Base-by-base conservation (phyloP, 2,329 filamentous ascomycete genomes). In the Monosporascus sp. region DNA sequence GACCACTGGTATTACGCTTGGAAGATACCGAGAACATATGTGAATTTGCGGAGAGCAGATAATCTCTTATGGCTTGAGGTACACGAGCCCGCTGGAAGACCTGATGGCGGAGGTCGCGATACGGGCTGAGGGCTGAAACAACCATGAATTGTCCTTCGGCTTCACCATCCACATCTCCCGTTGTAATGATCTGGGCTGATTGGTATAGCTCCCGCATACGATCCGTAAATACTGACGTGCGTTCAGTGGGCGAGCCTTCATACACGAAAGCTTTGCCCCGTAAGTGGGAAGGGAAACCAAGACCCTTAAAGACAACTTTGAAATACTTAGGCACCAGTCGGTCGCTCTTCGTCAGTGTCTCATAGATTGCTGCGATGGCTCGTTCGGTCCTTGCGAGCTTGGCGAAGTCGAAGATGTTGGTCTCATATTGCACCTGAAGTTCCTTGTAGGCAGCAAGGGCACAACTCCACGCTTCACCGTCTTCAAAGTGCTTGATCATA, bases 401-500 rank as follows among this genome's bases (percentile, higher is more conserved):
- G 36, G 87, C 80, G 64, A 96, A 97, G 71, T 99, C 94, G 69
- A 92, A 96, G 0, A 89, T 75, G 56, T 91, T 96, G 60, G 81
- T 84, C 73, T 96, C 91, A 67, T 97, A 99, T 71, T 97, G 91
- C n/a, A 78, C 73, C 48, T 92, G 89, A 50, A 99, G 84, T 71
- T 99, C 93, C 67, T 89, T 88, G 72, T 99, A 97, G 3, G 90
- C 90, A 6, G 85, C 81, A 43, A 99, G 75, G 1, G 92, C 93
- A 69, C 90, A 90, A 64, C 89, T 88, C 93, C 93, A 97, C 1
- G 91, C 91, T 67, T 91, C 87, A n/a, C 91, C 92, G 56, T 95
- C 91, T 66, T 97, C 93, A 59, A 94, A 97, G 67, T 93, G 81
- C 69, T 92, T 91, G 68, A 97, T 96, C 80, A 97, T 96, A 61